These are phyloP conservation scores for Auricularia sp. DNA, from an alignment of 768 basidiomycete species.

Conservation along the genomic window DNA sequence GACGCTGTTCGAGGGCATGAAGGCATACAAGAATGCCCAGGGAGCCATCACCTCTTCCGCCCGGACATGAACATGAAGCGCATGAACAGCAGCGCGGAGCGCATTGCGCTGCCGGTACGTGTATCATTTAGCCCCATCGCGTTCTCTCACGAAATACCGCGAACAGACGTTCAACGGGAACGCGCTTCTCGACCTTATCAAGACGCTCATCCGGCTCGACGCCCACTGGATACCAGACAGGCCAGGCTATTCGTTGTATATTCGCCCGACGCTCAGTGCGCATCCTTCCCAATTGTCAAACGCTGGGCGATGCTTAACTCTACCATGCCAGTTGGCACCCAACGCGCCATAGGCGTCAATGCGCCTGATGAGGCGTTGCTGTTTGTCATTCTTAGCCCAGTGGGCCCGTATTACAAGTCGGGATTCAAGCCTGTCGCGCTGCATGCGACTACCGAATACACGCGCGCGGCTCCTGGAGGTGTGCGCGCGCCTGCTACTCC, in stretches of 20 bases:
- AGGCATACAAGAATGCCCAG: constrained; percentile 70
- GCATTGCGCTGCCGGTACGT: constrained; percentile 67
- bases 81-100: constrained; percentile 75
- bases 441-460: constrained; percentile 47
- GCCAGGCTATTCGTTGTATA: constrained; percentile 83
- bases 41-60: constrained; percentile 79
- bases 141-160: neutral
- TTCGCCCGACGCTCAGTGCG: constrained; percentile 67
- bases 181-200: constrained; percentile 67
- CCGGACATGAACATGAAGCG: constrained; percentile 98
- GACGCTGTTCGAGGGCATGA: constrained; percentile 86
- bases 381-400: constrained; percentile 52
- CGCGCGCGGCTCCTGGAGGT: constrained; percentile 39
- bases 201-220: constrained; percentile 74
- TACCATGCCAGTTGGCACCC: constrained; percentile 56
- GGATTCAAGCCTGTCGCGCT: constrained; percentile 91
- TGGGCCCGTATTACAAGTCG: constrained; percentile 72
- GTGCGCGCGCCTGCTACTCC: neutral
- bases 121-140: neutral
- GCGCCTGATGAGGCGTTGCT: constrained; percentile 49
- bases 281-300: neutral
- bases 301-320: neutral
- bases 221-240: constrained; percentile 85
- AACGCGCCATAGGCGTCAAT: constrained; percentile 39
- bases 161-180: constrained; percentile 66